Evolutionary conservation across 345 rosid species (phyloP), one percentile per base, ranked within the genome.

Genomic region (Rhizophora mangle): DNA sequence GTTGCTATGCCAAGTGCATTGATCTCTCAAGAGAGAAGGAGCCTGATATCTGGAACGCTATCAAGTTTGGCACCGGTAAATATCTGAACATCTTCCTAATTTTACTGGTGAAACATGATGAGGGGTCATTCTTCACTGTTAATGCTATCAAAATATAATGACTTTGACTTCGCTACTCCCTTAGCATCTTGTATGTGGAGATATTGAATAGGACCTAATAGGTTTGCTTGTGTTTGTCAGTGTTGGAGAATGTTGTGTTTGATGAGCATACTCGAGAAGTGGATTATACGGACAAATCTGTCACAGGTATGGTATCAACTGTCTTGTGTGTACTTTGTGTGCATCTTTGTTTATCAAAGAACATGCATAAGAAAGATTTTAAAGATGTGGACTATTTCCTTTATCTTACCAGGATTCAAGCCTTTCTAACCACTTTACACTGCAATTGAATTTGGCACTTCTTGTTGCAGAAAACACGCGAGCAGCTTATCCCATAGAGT

Each of bases 31-130:
- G 81, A 80, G 97, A 94, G 75, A 94, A 91, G 79, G 98, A 94
- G 74, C 97, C 97, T 68, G 98, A 94, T 78, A 94, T 91, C 67
- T 94, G 91, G 88, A 91, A 94, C 60, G 92, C 98, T 74, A 91
- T 91, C 81, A 94, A 89, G 88, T 94, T 94, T 73, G 98, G 97
- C 51, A 76, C 97, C 56, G 98, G 98, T 93, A 78, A 63, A 43
- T 64, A 39, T 11, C 6, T 26, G 19, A 60, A 16, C 32, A 31
- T 43, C 51, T 65, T 57, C 31, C 10, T 36, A 37, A 56, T 54
- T 15, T 20, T 63, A 49, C 29, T 5, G 36, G 31, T 20, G 21
- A 10, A 65, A 65, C 30, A 31, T 22, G 9, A 62, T 20, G 26
- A 36, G 6, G 51, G 24, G 26, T 64, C 9, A 64, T 63, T 46